Evolutionary conservation across 1,284 basidiomycete genomes (phyloP).

Genomic region (Salmacisia buchloeana): DNA sequence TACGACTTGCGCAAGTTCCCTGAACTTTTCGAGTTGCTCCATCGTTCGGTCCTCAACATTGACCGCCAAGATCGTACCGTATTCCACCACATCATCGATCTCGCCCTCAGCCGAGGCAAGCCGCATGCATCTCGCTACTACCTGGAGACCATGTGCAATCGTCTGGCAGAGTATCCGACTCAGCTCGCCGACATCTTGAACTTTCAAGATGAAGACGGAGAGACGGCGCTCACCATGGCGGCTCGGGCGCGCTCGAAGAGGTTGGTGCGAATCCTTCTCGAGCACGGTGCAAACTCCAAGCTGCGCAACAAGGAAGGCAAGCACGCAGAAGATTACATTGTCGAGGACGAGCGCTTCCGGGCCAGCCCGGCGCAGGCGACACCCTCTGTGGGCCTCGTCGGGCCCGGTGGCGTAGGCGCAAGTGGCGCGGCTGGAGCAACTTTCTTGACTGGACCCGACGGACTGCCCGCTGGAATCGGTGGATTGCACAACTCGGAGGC

Average conservation of each 20-base stretch:
- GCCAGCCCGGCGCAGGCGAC: conserved; percentile 62
- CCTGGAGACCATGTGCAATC: conserved; percentile 88
- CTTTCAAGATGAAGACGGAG: conserved; percentile 98
- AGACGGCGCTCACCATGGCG: conserved; percentile 94
- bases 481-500: conserved; percentile 75
- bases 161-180: conserved; percentile 89
- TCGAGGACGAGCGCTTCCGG: conserved; percentile 95
- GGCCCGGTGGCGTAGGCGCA: not conserved
- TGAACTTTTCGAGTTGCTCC: conserved; percentile 91
- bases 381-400: conserved; percentile 17
- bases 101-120: conserved; percentile 97
- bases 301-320: conserved; percentile 92
- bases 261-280: conserved; percentile 90
- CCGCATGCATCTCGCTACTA: conserved; percentile 97
- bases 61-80: conserved; percentile 97
- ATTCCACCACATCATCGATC: conserved; percentile 96
- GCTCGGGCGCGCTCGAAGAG: conserved; percentile 92
- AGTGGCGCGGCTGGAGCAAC: conserved; percentile 23
- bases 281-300: conserved; percentile 95
- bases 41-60: conserved; percentile 96
- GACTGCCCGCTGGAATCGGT: not conserved
- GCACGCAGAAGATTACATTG: conserved; percentile 96
- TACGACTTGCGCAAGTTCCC: conserved; percentile 99
- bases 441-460: conserved; percentile 18
- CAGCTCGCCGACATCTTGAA: conserved; percentile 98